These are phyloP conservation scores for Psilocybe sp. DNA, from an alignment of 768 basidiomycete genomes.

Conservation along the genomic window DNA sequence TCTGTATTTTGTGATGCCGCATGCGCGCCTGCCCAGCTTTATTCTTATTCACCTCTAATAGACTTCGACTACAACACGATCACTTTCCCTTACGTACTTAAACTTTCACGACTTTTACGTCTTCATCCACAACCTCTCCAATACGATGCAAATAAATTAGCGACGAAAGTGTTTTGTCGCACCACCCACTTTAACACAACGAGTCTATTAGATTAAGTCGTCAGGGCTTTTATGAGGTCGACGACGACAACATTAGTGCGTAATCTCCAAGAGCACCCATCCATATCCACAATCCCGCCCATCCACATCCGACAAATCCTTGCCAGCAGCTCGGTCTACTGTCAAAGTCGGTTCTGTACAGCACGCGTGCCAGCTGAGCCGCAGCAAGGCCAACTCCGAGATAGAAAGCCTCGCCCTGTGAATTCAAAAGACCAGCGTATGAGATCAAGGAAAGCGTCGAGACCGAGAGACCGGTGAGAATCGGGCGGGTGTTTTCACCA, in stretches of 20 bases:
- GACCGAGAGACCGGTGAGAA: conserved; percentile 71
- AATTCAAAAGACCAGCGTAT: conserved; percentile 78
- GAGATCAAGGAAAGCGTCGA: conserved; percentile 73
- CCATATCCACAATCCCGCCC: conserved; percentile 88
- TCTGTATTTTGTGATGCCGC: too few relatives aligned
- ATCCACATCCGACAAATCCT: conserved; percentile 85
- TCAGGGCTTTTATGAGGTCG: neutral
- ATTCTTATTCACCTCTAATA: too few relatives aligned
- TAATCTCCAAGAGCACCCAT: conserved; percentile 78
- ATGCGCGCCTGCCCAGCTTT: too few relatives aligned
- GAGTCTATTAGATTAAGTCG: too few relatives aligned
- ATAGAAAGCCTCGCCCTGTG: conserved; percentile 76
- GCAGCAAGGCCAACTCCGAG: conserved; percentile 72
- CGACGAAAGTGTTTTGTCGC: too few relatives aligned
- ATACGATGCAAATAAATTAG: too few relatives aligned
- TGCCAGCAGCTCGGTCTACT: conserved; percentile 80
- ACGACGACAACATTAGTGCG: conserved; percentile 25
- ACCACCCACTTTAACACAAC: too few relatives aligned
- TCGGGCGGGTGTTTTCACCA: conserved; percentile 68
- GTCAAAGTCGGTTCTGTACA: conserved; percentile 75
- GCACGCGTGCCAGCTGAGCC: conserved; percentile 73
- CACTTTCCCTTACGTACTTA: too few relatives aligned
- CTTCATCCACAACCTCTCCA: too few relatives aligned
- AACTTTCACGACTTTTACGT: too few relatives aligned
- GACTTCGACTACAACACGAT: too few relatives aligned